A percentile compares a stretch with the other conserved stretches of the same genome.
Conservation (phyloP, 2,329 filamentous ascomycete species). For the Xylaria sp. region DNA sequence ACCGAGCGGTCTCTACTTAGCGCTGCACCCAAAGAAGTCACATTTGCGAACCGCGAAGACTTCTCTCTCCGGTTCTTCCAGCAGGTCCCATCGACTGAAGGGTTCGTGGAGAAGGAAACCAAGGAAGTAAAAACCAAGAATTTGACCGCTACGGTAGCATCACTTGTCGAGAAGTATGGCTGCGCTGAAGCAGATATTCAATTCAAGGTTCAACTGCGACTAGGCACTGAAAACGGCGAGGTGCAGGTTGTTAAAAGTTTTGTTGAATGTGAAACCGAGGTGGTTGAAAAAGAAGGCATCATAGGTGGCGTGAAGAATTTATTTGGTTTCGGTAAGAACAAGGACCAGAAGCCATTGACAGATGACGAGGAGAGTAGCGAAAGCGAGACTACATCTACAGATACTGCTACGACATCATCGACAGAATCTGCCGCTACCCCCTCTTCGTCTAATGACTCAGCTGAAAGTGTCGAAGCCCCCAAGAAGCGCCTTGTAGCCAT, state of each 20-base stretch:
- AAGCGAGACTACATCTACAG: slow-evolving; percentile 57
- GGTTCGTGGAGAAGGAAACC: slow-evolving; percentile 67
- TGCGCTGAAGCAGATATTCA: slow-evolving; percentile 81
- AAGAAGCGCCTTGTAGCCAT: slow-evolving; percentile 69
- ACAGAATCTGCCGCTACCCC: slow-evolving; percentile 50
- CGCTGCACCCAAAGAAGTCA: slow-evolving; percentile 81
- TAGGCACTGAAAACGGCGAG: slow-evolving; percentile 78
- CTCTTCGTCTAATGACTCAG: slow-evolving; percentile 59
- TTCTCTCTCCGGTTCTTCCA: slow-evolving; percentile 85
- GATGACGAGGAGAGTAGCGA: slow-evolving; percentile 66
- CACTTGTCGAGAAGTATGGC: slow-evolving; percentile 80
- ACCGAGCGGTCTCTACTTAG: slow-evolving; percentile 79
- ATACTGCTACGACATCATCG: slow-evolving; percentile 58
- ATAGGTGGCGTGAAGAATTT: slow-evolving; percentile 96
- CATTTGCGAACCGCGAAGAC: slow-evolving; percentile 83
- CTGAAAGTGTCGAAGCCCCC: slow-evolving; percentile 64
- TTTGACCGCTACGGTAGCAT: slow-evolving; percentile 81
- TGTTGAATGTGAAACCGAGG: slow-evolving; percentile 86
- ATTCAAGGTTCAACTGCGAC: slow-evolving; percentile 79
- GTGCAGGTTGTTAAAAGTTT: slow-evolving; percentile 80
- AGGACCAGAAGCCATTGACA: slow-evolving; percentile 80
- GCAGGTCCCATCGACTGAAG: slow-evolving; percentile 63
- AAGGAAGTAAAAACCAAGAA: slow-evolving; percentile 81
- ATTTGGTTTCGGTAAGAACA: slow-evolving; percentile 92
- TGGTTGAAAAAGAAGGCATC: slow-evolving; percentile 76